These are phyloP conservation scores for Juglanconis sp. DNA, from an alignment of 2,329 filamentous ascomycete species.

Conservation along the genomic window DNA sequence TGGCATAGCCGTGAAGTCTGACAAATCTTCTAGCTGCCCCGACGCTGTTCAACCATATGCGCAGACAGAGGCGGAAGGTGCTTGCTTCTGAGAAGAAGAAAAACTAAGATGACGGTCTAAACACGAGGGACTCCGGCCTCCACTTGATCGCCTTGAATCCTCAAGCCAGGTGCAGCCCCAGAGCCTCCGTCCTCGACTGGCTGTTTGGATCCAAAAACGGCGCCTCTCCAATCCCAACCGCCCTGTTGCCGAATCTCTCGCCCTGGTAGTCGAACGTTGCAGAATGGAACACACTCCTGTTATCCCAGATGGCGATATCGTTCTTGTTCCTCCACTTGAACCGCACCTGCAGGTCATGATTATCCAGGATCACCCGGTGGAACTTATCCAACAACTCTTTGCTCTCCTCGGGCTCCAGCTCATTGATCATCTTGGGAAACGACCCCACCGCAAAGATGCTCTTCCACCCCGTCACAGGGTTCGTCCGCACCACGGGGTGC, in stretches of 20 bases:
- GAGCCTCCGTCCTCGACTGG: constrained; percentile 9
- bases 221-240: constrained; percentile 17
- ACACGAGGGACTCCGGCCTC: neutral
- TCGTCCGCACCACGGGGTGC: constrained; percentile 27
- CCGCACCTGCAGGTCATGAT: constrained; percentile 17
- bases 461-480: constrained; percentile 29
- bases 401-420: constrained; percentile 19
- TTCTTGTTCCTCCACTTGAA: constrained; percentile 19
- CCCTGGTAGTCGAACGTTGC: constrained; percentile 18
- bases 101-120: neutral
- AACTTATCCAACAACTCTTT: constrained; percentile 16
- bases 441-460: constrained; percentile 24
- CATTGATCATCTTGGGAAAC: constrained; percentile 25
- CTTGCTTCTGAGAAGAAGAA: constrained; percentile 3
- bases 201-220: constrained; percentile 16
- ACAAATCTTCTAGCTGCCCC: constrained; percentile 5
- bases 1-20: neutral
- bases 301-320: constrained; percentile 20
- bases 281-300: constrained; percentile 17
- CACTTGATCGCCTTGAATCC: neutral
- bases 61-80: constrained; percentile 12
- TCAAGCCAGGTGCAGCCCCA: neutral
- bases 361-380: constrained; percentile 10
- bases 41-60: constrained; percentile 16
- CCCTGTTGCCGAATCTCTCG: constrained; percentile 14